Evolutionary conservation across 495 filamentous ascomycete species (phyloP).

Genomic region (Penicillium paradoxum): DNA sequence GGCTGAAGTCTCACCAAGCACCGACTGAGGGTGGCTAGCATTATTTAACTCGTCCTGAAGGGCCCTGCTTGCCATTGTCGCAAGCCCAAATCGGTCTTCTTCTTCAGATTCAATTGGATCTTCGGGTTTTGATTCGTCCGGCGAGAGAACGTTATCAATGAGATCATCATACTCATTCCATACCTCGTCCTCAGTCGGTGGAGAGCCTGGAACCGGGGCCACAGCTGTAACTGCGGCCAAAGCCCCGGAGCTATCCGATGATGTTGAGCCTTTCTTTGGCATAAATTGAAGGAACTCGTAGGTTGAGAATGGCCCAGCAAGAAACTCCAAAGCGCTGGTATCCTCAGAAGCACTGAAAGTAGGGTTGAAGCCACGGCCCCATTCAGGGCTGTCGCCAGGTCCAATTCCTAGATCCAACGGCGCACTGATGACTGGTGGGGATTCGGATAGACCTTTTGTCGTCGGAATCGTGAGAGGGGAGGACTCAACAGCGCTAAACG

Average conservation of each 20-base stretch:
- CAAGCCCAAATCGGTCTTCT: conserved; percentile 32
- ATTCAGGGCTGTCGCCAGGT: conserved; percentile 14
- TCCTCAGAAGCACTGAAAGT: conserved; percentile 36
- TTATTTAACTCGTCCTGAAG: conserved; percentile 38
- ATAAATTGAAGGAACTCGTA: conserved; percentile 69
- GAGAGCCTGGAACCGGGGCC: conserved; percentile 52
- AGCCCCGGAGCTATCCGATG: conserved; percentile 64
- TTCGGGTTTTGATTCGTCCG: conserved; percentile 30
- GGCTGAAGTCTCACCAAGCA: conserved; percentile 17
- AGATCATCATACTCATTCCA: conserved; percentile 96
- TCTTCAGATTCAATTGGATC: conserved; percentile 9
- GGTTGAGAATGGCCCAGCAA: conserved; percentile 35
- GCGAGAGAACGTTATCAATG: conserved; percentile 65
- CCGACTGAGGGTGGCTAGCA: conserved; percentile 5
- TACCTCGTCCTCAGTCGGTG: conserved; percentile 74
- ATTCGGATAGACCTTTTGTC: conserved; percentile 9
- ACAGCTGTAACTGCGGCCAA: conserved; percentile 56
- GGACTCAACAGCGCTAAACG: conserved; percentile 52
- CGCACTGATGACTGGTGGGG: conserved; percentile 10
- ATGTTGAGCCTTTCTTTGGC: conserved; percentile 63
- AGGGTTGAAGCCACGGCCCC: conserved; percentile 29
- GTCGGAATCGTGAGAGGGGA: conserved; percentile 25
- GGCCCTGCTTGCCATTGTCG: conserved; percentile 38
- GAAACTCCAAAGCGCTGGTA: conserved; percentile 32
- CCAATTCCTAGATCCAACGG: conserved; percentile 4